Base-by-base conservation (phyloP, 2,329 filamentous ascomycete species). In the Grosmannia clavigera region DNA sequence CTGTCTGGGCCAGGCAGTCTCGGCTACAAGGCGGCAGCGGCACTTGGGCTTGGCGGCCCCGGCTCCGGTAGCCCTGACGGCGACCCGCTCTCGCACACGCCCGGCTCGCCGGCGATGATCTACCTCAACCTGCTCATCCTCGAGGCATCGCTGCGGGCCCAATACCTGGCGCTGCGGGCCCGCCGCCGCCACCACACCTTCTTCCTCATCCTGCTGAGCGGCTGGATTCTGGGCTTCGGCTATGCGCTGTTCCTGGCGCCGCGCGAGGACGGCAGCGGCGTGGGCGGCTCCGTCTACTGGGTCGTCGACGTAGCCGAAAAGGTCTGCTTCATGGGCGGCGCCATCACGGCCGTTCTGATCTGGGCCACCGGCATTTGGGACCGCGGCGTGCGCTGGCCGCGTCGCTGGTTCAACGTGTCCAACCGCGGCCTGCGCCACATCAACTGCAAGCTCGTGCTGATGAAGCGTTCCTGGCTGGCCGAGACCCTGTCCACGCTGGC, bases 351-450 rank as follows among this genome's bases (percentile, higher is more conserved):
- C 43, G 80, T 91, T 52, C 78, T 99, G 43, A 86, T 97, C 65
- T 96, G 92, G 90, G 92, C 85, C 19, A 96, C 92, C 0, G 94
- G 94, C 33, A 92, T 96, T 72, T 99, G 92, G 88, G 92, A 97
- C 69, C 84, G 92, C 60, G 94, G 94, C 38, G 87, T 99, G 60
- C 83, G 92, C 64, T 97, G 94, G 92, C 94, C 94, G 57, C 80
- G 92, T 60, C 84, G 90, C 66, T 97, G 94, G 89, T 86, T 97
- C 66, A 84, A 81, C 66, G 85, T 92, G 63, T 88, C 92, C 48
- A 99, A 99, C 71, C 81, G 94, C 59, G 94, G 94, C 14, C 77
- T 99, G 64, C 82, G 94, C 63, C 87, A 83, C 60, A 95, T 97
- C 81, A 99, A 99, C 73, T 90, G 91, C 74, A 97, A 99, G 75